These are phyloP conservation scores for Plasmodium coatneyi DNA, from an alignment of 169 alveolate species.

Conservation along the genomic window DNA sequence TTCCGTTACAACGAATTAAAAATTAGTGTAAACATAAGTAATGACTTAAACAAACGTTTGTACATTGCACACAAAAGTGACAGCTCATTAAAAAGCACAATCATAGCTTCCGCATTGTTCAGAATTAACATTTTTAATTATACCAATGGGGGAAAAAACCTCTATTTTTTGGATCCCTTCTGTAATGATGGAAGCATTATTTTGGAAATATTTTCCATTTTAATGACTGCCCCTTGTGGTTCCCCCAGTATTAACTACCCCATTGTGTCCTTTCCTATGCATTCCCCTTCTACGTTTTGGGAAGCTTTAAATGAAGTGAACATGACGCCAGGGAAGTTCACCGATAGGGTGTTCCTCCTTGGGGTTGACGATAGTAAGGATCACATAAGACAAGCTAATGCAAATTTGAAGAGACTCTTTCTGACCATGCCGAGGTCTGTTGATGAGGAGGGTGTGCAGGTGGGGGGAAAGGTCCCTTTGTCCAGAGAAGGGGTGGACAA, in stretches of 20 bases:
- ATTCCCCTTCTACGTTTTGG: constrained; percentile 49
- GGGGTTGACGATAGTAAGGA: constrained; percentile 52
- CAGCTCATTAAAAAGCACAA: constrained; percentile 53
- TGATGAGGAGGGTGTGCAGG: background rate
- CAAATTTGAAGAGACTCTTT: constrained; percentile 10
- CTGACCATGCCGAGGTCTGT: constrained; percentile 19
- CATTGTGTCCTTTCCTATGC: constrained; percentile 47
- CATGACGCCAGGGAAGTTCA: background rate
- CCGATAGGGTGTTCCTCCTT: constrained; percentile 22
- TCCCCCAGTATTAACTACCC: constrained; percentile 72
- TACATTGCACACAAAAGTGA: constrained; percentile 39
- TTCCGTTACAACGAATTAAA: constrained; percentile 62
- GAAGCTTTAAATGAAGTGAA: constrained; percentile 52
- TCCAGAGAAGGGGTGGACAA: background rate
- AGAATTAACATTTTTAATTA: constrained; percentile 33
- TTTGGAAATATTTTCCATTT: constrained; percentile 26
- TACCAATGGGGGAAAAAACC: constrained; percentile 12
- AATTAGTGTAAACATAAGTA: constrained; percentile 55
- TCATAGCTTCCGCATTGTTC: constrained; percentile 44
- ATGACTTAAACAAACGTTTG: constrained; percentile 43
- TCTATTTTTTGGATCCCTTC: constrained; percentile 59
- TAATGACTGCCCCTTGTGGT: constrained; percentile 50
- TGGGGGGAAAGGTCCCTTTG: background rate
- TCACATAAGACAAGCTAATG: constrained; percentile 24
- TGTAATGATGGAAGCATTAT: constrained; percentile 54